Evolutionary conservation across 108 stramenopile species (phyloP).

Genomic region (Cylindrotheca closterium): DNA sequence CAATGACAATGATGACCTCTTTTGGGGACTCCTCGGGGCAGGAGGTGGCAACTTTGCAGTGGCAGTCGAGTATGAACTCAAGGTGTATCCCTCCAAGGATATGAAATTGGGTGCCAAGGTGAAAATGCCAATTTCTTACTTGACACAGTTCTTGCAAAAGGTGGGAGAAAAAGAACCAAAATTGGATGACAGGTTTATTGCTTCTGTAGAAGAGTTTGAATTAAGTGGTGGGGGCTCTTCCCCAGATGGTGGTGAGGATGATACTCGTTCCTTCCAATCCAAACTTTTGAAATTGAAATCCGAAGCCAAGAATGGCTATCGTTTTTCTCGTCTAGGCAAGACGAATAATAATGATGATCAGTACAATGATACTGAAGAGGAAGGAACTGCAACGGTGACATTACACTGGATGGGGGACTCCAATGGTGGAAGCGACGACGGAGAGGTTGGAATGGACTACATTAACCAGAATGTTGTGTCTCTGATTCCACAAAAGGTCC

Average conservation of each 20-base stretch:
- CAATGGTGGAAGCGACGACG: slow-evolving; percentile 19
- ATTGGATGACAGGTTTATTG: neutral
- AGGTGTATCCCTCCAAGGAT: slow-evolving; percentile 20
- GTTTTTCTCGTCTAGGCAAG: neutral
- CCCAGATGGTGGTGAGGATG: too few species aligned
- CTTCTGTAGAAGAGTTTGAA: neutral
- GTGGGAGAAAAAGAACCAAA: neutral
- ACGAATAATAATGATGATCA: neutral
- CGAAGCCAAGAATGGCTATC: too few species aligned
- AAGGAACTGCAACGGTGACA: slow-evolving; percentile 5
- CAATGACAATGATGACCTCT: slow-evolving; percentile 29
- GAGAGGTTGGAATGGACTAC: slow-evolving; percentile 17
- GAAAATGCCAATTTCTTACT: neutral
- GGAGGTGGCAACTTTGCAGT: slow-evolving; percentile 37
- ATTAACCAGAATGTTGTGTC: slow-evolving; percentile 14
- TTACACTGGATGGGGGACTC: slow-evolving; percentile 32
- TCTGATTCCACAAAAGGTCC: neutral
- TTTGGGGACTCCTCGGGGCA: slow-evolving; percentile 43
- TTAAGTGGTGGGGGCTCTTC: too few species aligned
- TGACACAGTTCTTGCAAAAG: neutral
- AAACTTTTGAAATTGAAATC: too few species aligned
- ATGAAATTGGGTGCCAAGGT: slow-evolving; percentile 12
- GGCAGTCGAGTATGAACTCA: slow-evolving; percentile 12
- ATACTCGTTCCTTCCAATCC: too few species aligned
- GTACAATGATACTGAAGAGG: neutral